Base-by-base conservation (phyloP, 192 early-diverging fungal species). In the Pilobolus umbonatus region DNA sequence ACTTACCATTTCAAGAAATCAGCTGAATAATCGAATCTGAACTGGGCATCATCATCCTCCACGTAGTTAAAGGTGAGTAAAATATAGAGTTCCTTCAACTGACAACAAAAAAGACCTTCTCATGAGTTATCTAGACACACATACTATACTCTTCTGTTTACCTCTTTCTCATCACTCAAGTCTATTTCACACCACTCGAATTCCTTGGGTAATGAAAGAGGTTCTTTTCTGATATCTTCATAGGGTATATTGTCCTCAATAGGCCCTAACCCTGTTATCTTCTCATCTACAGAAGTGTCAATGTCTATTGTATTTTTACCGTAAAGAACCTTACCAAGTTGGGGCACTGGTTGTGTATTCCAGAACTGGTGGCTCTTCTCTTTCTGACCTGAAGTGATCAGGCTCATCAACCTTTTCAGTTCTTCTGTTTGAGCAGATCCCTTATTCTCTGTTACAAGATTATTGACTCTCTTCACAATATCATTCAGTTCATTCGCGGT, bases 21-120 rank as follows among this genome's bases (percentile, higher is more conserved):
- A 10, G 85, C 78, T 26, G 93, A 89, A 74, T 99, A 99, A 64
- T 94, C 92, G 65, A 99, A 99, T 25, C 97, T 84, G 77, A 99
- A 97, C 78, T 85, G 87, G 39, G 93, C 89, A 66, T 95, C 94
- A 45, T 90, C 85, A 57, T 98, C 97, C 72, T 99, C 97, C 11
- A 99, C 95, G 60, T 99, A 99, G 78, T 99, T 95, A 36, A 87
- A 69, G 10, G 87, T 84, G 62, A 99, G 80, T 30, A 98, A 78
- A 53, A 82, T 77, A 57, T 98, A 95, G n/a, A 97, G 69, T 67
- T 98, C 92, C 64, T 84, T 89, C 55, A 88, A n/a, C 75, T 77
- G 56, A 14, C 26, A 21, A 57, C 8, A 24, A 15, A 46, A 17
- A 38, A 24, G 15, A 1, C 19, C 0, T 5, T 15, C 21, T 24